phyloP scores from a whole-genome alignment of 495 filamentous ascomycete genomes.

The Tuber umbilicatum region DNA sequence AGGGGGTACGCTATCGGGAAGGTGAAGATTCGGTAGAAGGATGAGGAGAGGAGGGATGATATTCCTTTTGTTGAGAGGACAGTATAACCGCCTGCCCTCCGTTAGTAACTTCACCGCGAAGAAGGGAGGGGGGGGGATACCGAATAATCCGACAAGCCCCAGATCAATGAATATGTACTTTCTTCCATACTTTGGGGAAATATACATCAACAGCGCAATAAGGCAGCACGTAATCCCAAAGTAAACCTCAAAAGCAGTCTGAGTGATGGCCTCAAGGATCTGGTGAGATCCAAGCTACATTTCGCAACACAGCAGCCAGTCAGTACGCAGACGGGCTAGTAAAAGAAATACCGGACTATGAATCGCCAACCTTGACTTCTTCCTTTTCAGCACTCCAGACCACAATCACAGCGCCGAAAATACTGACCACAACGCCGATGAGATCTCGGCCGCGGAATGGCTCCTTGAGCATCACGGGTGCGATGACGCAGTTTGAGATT shows the following conservation, averaged over 20 bases:
- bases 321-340: conserved; percentile 8
- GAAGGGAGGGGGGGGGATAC: conserved; percentile 45
- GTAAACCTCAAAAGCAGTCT: conserved; percentile 86
- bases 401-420: conserved; percentile 83
- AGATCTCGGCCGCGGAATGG: conserved; percentile 76
- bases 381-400: conserved; percentile 85
- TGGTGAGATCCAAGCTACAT: conserved; percentile 68
- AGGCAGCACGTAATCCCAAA: conserved; percentile 64
- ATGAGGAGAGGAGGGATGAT: conserved; percentile 85
- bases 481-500: conserved; percentile 93
- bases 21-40: conserved; percentile 74
- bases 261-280: conserved; percentile 81
- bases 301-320: conserved; percentile 11
- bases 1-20: conserved; percentile 88
- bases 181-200: conserved; percentile 73
- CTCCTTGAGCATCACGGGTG: conserved; percentile 87
- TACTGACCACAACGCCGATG: conserved; percentile 75
- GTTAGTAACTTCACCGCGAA: conserved; percentile 41
- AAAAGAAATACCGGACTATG: neutral
- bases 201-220: conserved; percentile 69
- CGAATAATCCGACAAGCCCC: conserved; percentile 85
- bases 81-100: conserved; percentile 71
- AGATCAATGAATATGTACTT: conserved; percentile 87
- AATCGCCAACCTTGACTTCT: conserved; percentile 59
- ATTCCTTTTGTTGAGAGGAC: conserved; percentile 94